Conservation (phyloP, 805 yeast genomes). For the Sungouiozyma ichnusensis region DNA sequence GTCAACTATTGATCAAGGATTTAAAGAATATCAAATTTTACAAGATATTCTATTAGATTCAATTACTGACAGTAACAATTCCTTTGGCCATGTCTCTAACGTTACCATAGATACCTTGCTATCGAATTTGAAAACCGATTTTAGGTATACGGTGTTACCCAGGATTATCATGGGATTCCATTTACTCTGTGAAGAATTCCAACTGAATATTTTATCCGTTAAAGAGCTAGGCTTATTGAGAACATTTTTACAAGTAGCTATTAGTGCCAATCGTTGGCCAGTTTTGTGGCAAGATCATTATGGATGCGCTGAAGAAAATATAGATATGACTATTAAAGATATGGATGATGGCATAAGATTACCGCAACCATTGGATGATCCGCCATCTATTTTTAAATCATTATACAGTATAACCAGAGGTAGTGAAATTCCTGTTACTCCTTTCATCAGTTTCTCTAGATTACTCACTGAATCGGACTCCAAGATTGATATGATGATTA, state of each 20-base stretch:
- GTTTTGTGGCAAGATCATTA: conserved; percentile 54
- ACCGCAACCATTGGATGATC: conserved; percentile 27
- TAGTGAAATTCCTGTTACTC: conserved; percentile 25
- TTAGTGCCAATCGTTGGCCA: conserved; percentile 68
- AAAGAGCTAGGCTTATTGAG: conserved; percentile 36
- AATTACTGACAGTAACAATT: background rate
- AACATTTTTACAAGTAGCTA: conserved; percentile 46
- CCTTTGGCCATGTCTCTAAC: too few species aligned
- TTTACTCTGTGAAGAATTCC: conserved; percentile 63
- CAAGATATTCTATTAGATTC: conserved; percentile 1
- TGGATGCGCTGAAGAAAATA: background rate
- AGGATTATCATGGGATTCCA: conserved; percentile 62
- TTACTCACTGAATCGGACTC: conserved; percentile 44
- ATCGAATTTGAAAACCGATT: background rate
- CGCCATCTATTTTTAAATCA: conserved; percentile 32
- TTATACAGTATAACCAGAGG: conserved; percentile 29
- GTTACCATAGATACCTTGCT: background rate
- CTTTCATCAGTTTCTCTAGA: conserved; percentile 57
- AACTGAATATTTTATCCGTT: conserved; percentile 41
- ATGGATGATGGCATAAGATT: conserved; percentile 1
- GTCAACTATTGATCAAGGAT: background rate
- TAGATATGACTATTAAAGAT: background rate
- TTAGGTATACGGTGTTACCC: conserved; percentile 30
- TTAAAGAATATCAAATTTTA: conserved; percentile 5
- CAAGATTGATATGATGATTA: conserved; percentile 44